These are phyloP conservation scores for Volvox africanus DNA, from an alignment of 139 green algal genomes.

Conservation along the genomic window DNA sequence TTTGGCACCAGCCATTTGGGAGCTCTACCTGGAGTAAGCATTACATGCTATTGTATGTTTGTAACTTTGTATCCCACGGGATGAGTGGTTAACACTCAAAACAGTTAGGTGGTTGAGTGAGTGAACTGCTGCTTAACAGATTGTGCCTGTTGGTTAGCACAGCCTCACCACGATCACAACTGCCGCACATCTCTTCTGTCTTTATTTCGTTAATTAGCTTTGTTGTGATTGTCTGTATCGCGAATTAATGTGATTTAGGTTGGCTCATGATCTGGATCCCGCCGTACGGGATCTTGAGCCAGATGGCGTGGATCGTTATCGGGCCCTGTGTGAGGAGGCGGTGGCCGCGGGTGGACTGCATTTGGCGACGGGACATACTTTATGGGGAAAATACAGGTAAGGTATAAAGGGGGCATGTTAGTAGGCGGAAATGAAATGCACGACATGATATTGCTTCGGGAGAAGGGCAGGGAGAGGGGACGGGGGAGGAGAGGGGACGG, in stretches of 20 bases:
- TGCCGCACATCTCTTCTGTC: too few relatives aligned
- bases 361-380: slow-evolving; percentile 52
- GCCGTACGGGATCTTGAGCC: slow-evolving; percentile 66
- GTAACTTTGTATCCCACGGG: too few relatives aligned
- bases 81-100: too few relatives aligned
- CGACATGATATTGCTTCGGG: too few relatives aligned
- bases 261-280: slow-evolving; percentile 44
- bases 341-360: slow-evolving; percentile 81
- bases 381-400: slow-evolving; percentile 77
- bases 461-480: not conserved
- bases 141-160: too few relatives aligned
- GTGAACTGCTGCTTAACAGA: too few relatives aligned
- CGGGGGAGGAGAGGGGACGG: not conserved
- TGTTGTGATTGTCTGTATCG: too few relatives aligned
- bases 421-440: too few relatives aligned
- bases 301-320: slow-evolving; percentile 59
- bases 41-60: too few relatives aligned
- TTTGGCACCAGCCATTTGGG: slow-evolving; percentile 82
- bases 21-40: slow-evolving; percentile 73
- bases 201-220: too few relatives aligned
- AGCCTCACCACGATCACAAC: too few relatives aligned
- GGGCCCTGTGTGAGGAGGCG: slow-evolving; percentile 72
- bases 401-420: not conserved
- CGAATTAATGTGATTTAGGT: slow-evolving; percentile 14
- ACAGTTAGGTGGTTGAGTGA: too few relatives aligned